Percentiles rank a stretch among this genome's conserved stretches.
Conservation (phyloP, 129 eudicot species). For the Helichrysum umbraculigerum region DNA sequence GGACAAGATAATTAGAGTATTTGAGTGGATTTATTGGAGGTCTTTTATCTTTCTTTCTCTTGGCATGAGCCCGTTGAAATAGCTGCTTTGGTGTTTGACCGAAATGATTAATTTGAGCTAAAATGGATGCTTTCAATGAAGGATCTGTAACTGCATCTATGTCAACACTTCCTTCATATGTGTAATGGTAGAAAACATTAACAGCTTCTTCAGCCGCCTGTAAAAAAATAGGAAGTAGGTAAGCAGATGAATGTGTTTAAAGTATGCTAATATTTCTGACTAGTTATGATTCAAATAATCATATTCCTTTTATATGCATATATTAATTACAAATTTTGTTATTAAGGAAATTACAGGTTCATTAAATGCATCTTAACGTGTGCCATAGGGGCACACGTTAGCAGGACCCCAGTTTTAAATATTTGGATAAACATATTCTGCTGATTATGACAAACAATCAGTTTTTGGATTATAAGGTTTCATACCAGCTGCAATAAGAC, state of each 20-base stretch:
- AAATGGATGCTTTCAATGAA: constrained; percentile 93
- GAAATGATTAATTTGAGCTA: constrained; percentile 97
- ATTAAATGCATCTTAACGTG: too few relatives aligned
- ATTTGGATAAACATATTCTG: neutral
- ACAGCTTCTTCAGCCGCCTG: constrained; percentile 98
- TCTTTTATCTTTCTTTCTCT: constrained; percentile 63
- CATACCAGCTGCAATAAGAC: neutral
- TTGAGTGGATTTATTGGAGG: constrained; percentile 66
- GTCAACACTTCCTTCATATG: constrained; percentile 94
- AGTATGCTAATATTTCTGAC: neutral
- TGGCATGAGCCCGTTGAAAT: constrained; percentile 78
- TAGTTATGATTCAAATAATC: neutral
- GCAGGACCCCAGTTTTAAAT: neutral
- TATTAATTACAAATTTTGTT: too few relatives aligned
- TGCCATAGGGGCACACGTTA: too few relatives aligned
- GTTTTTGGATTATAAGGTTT: neutral
- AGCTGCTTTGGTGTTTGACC: constrained; percentile 97
- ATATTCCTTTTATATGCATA: neutral
- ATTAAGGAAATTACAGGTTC: too few relatives aligned
- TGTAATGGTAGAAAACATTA: constrained; percentile 91
- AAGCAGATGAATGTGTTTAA: neutral
- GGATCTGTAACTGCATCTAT: constrained; percentile 94
- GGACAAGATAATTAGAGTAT: constrained; percentile 62
- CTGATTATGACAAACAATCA: neutral
- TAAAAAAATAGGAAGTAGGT: neutral